Percentiles rank a stretch among this genome's conserved stretches.
Evolutionary conservation across 495 filamentous ascomycete genomes (phyloP).

Genomic region (Penicillium ucsense): DNA sequence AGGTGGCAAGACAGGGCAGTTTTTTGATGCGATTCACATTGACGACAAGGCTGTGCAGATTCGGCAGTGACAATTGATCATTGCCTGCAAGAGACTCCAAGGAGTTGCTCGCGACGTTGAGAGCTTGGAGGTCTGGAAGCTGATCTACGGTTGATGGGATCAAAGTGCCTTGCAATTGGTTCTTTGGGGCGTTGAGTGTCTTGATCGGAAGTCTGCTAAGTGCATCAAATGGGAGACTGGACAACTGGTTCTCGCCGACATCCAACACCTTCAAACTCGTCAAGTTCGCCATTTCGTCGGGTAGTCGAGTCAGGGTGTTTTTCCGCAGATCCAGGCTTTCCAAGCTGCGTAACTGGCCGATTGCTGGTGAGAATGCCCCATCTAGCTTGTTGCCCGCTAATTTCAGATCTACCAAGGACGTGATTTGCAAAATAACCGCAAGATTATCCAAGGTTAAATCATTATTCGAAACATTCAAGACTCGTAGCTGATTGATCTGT

Average conservation of each 20-base stretch:
- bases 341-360: constrained; percentile 53
- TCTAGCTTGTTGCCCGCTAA: constrained; percentile 68
- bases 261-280: constrained; percentile 63
- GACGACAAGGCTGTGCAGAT: constrained; percentile 62
- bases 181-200: constrained; percentile 70
- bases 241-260: constrained; percentile 65
- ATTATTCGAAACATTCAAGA: constrained; percentile 81
- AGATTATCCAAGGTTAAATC: constrained; percentile 59
- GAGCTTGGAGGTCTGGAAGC: constrained; percentile 53
- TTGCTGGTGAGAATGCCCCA: constrained; percentile 48
- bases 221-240: constrained; percentile 55
- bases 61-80: constrained; percentile 50
- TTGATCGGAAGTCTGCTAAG: constrained; percentile 58
- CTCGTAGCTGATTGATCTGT: constrained; percentile 60
- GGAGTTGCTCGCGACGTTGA: constrained; percentile 71
- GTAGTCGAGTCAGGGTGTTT: constrained; percentile 73
- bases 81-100: constrained; percentile 46
- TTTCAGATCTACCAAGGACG: constrained; percentile 65
- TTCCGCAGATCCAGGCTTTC: constrained; percentile 73
- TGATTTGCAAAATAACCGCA: constrained; percentile 61
- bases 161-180: constrained; percentile 63
- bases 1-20: constrained; percentile 61
- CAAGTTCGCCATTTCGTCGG: constrained; percentile 54
- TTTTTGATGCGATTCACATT: constrained; percentile 64
- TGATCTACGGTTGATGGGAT: constrained; percentile 49